Evolutionary conservation across 805 yeast genomes (phyloP).

Genomic region (Starmerella sirachaensis): DNA sequence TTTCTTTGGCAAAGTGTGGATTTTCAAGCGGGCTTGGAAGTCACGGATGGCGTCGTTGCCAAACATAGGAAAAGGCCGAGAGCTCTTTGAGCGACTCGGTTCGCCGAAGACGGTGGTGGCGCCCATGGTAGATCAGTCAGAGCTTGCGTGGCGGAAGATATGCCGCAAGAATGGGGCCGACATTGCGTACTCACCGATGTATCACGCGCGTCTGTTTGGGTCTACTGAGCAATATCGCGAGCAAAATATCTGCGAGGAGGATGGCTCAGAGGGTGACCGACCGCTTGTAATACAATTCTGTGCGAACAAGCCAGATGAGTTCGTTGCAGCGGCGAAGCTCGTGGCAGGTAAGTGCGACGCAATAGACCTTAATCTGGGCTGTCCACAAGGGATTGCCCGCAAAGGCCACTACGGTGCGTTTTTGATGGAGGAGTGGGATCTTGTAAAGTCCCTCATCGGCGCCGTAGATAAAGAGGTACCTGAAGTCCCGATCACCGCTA

Average conservation of each 20-base stretch:
- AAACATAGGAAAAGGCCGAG: conserved; percentile 40
- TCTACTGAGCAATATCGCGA: conserved; percentile 68
- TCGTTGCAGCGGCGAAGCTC: conserved; percentile 65
- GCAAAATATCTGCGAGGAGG: conserved; percentile 52
- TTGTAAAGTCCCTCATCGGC: conserved; percentile 58
- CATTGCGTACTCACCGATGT: conserved; percentile 92
- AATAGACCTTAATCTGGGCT: conserved; percentile 87
- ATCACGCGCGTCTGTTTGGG: conserved; percentile 83
- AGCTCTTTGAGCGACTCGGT: conserved; percentile 57
- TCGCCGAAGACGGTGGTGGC: conserved; percentile 79
- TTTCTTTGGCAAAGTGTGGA: too few relatives aligned
- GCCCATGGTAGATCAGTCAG: conserved; percentile 98
- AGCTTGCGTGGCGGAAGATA: conserved; percentile 85
- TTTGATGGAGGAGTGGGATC: conserved; percentile 92
- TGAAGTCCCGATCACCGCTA: conserved; percentile 85
- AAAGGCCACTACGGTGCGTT: conserved; percentile 94
- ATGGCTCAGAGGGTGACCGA: conserved; percentile 67
- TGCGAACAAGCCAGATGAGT: conserved; percentile 83
- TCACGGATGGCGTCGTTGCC: conserved; percentile 18
- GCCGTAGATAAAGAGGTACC: conserved; percentile 57
- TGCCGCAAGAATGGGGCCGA: conserved; percentile 87
- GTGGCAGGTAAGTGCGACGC: conserved; percentile 87
- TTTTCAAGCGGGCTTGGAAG: too few relatives aligned
- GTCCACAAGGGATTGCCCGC: conserved; percentile 95
- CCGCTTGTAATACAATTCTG: conserved; percentile 92